A percentile compares a stretch with the other conserved stretches of the same genome.
Evolutionary conservation across 352 stramenopile species (phyloP).

Genomic region (Globisporangium paroecandrum): DNA sequence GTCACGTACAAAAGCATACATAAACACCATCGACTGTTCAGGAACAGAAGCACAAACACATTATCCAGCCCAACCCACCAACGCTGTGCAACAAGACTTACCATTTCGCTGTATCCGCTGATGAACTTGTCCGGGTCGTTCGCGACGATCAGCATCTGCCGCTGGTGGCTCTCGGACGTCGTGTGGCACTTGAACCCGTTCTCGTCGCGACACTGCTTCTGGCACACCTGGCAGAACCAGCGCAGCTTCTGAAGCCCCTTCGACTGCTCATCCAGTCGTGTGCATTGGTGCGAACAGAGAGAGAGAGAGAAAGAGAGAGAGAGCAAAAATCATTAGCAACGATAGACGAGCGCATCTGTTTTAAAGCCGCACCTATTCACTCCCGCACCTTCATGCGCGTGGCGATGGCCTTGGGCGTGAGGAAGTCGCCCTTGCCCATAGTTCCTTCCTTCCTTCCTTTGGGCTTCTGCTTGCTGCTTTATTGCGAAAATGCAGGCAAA

Average conservation of each 20-base stretch:
- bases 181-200: conserved; percentile 99
- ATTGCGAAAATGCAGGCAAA: neutral
- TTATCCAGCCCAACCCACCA: conserved; percentile 4
- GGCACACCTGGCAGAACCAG: conserved; percentile 99
- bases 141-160: conserved; percentile 98
- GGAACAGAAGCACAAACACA: neutral
- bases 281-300: neutral
- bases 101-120: conserved; percentile 82
- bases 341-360: neutral
- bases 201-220: conserved; percentile 99
- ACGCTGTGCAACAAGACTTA: conserved; percentile 7
- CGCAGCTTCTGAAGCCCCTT: conserved; percentile 98
- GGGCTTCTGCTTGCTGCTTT: neutral
- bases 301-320: neutral
- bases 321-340: neutral
- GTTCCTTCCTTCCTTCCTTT: neutral
- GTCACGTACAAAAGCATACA: neutral
- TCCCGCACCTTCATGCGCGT: conserved; percentile 80
- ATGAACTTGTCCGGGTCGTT: conserved; percentile 95
- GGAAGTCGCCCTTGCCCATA: conserved; percentile 86
- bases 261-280: conserved; percentile 35
- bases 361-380: no score
- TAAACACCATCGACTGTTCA: neutral
- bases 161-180: conserved; percentile 95
- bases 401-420: conserved; percentile 82